Percentiles rank a stretch among this genome's conserved stretches.
Evolutionary conservation across 805 yeast genomes (phyloP).

Genomic region (Metschnikowia sp.): DNA sequence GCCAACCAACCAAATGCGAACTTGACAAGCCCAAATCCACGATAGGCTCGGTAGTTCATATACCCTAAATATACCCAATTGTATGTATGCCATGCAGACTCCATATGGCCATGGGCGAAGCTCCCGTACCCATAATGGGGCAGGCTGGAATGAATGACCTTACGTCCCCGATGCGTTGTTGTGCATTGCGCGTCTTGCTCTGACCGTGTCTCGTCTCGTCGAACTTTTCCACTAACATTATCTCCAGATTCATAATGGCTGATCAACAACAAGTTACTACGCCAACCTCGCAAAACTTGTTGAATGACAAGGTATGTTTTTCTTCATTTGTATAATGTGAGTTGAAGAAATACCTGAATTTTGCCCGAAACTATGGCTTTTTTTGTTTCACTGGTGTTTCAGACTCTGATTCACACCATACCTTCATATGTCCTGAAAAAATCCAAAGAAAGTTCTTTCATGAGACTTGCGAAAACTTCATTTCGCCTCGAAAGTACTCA

Average conservation of each 20-base stretch:
- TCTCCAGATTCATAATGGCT: constrained; percentile 20
- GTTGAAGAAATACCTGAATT: too few relatives aligned
- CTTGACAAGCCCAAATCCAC: constrained; percentile 6
- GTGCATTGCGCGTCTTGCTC: not conserved
- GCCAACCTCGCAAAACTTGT: constrained; percentile 50
- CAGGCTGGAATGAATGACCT: not conserved
- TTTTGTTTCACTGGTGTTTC: too few relatives aligned
- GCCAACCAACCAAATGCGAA: constrained; percentile 7
- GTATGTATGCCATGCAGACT: not conserved
- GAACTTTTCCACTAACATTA: constrained; percentile 11
- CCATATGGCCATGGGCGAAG: too few relatives aligned
- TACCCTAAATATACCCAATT: not conserved
- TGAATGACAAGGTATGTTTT: constrained; percentile 53
- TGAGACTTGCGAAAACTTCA: not conserved
- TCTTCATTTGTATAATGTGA: too few relatives aligned
- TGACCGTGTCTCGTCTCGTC: constrained; percentile 1
- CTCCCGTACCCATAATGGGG: too few relatives aligned
- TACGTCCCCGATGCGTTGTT: not conserved
- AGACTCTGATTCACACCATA: too few relatives aligned
- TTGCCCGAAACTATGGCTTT: too few relatives aligned
- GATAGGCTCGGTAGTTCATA: not conserved
- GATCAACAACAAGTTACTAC: constrained; percentile 33
- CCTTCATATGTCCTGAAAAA: too few relatives aligned
- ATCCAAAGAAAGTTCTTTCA: too few relatives aligned
- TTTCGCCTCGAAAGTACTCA: too few relatives aligned